Conservation (phyloP, 768 basidiomycete genomes). For the Russula dissimulans region DNA sequence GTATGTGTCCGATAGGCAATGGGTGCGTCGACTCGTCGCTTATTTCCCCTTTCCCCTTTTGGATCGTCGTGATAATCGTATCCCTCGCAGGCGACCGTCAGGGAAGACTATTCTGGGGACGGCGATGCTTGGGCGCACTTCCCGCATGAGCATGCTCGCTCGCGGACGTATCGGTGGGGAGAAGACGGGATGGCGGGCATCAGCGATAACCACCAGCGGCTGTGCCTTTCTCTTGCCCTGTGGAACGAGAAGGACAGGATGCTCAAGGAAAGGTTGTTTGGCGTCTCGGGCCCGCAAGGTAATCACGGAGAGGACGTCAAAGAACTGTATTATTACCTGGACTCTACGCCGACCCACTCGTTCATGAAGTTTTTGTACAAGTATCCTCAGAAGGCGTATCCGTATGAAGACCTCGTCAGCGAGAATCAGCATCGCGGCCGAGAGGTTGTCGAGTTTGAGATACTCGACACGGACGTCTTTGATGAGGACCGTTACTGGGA, state of each 20-base stretch:
- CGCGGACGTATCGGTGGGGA: slow-evolving; percentile 96
- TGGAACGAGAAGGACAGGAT: slow-evolving; percentile 96
- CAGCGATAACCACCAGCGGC: slow-evolving; percentile 91
- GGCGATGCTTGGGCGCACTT: slow-evolving; percentile 96
- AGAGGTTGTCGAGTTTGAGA: slow-evolving; percentile 86
- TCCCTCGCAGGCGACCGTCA: slow-evolving; percentile 74
- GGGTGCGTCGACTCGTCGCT: slow-evolving; percentile 57
- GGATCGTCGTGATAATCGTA: slow-evolving; percentile 12
- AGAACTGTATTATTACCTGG: slow-evolving; percentile 97
- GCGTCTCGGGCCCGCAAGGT: slow-evolving; percentile 93
- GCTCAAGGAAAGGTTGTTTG: slow-evolving; percentile 93
- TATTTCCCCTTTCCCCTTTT: too few relatives aligned
- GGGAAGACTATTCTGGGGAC: slow-evolving; percentile 95
- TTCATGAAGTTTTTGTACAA: slow-evolving; percentile 99
- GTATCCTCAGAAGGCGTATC: slow-evolving; percentile 87
- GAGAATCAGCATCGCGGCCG: slow-evolving; percentile 79
- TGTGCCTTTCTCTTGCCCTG: slow-evolving; percentile 83
- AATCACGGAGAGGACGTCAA: slow-evolving; percentile 99
- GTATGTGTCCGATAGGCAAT: slow-evolving; percentile 94
- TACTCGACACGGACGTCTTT: slow-evolving; percentile 86
- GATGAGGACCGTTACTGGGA: slow-evolving; percentile 97
- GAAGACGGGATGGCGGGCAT: slow-evolving; percentile 97
- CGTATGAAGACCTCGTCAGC: slow-evolving; percentile 86
- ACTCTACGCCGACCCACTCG: slow-evolving; percentile 96
- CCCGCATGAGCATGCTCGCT: slow-evolving; percentile 87